These are phyloP conservation scores for Ormosia emarginata DNA, from an alignment of 306 rosid species.

Conservation along the genomic window DNA sequence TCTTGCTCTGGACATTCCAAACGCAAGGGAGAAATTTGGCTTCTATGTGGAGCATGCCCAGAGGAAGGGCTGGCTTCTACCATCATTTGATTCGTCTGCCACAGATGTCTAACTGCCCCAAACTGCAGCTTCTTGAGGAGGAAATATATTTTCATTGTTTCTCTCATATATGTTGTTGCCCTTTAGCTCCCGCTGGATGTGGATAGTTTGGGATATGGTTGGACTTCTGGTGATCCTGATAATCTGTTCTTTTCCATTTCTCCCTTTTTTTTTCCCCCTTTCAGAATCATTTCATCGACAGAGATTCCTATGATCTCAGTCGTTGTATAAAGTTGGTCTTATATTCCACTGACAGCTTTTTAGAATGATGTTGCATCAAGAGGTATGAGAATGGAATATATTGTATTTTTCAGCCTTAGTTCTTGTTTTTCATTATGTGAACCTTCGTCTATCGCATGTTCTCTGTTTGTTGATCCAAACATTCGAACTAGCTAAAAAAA, in stretches of 20 bases:
- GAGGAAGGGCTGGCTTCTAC: constrained; percentile 66
- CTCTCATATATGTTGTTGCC: constrained; percentile 44
- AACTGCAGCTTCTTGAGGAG: constrained; percentile 49
- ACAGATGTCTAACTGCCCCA: constrained; percentile 35
- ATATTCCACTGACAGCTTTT: constrained; percentile 35
- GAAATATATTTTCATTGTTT: constrained; percentile 37
- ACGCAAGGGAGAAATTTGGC: constrained; percentile 66
- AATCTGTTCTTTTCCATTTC: neutral
- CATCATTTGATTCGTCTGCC: constrained; percentile 52
- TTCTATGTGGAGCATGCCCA: constrained; percentile 74
- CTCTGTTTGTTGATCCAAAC: neutral
- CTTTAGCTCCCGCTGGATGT: constrained; percentile 5
- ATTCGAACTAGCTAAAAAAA: too few relatives aligned
- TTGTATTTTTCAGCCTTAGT: constrained; percentile 29
- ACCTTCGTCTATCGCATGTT: neutral
- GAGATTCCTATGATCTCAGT: constrained; percentile 19
- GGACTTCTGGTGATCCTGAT: constrained; percentile 19
- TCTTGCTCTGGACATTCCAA: constrained; percentile 94
- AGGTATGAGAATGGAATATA: constrained; percentile 16
- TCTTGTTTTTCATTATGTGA: neutral
- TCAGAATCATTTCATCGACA: constrained; percentile 22
- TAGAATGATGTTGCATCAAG: constrained; percentile 36
- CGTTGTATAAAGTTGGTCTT: constrained; percentile 42
- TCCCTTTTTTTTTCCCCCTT: neutral
- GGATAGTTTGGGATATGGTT: constrained; percentile 26